Base-by-base conservation (phyloP, 257 asterid genomes). In the Solanum ossicruentum region DNA sequence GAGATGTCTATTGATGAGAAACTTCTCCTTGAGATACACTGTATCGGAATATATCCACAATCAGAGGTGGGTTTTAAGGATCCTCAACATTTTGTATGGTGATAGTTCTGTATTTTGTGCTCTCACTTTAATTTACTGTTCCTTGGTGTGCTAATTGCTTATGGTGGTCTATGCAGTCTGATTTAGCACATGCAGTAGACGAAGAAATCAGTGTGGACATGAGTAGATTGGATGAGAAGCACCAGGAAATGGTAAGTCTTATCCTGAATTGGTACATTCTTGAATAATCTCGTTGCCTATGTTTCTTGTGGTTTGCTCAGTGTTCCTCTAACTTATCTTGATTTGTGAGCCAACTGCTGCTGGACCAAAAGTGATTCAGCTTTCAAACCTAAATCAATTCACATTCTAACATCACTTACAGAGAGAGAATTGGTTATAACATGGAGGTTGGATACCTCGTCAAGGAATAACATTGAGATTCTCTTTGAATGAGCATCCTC, bases 11-110 rank as follows among this genome's bases (percentile, higher is more conserved):
- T 91, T 77, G 90, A 91, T 90, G 99, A 93, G 90, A 92, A 92
- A 89, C 93, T 94, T 85, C 90, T 92, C 61, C 84, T 91, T 88
- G 99, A 96, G 89, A 72, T 96, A 88, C 95, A 91, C 82, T 90
- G 92, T 89, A 88, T 96, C 83, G 99, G 98, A 85, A 88, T 96
- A 88, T 92, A 89, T 89, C 98, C 98, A 9, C 97, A 92, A 85
- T 84, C 85, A 83, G 90, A 58, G 97, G 99, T 96, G 91, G 85
- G 96, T 83, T 86, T 70, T 83, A 81, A 80, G 45, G 61, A 23
- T 75, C 82, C 83, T 84, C 51, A 49, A 47, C 72, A 73, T 85
- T 84, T 79, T 79, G 82, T 23, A 75, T 75, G 82, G 45, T 75
- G 61, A 71, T 83, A 81, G 83, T 60, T 83, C 86, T 65, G 56